Base-by-base conservation (phyloP, 495 filamentous ascomycete species). In the Hyaloscypha finlandica region DNA sequence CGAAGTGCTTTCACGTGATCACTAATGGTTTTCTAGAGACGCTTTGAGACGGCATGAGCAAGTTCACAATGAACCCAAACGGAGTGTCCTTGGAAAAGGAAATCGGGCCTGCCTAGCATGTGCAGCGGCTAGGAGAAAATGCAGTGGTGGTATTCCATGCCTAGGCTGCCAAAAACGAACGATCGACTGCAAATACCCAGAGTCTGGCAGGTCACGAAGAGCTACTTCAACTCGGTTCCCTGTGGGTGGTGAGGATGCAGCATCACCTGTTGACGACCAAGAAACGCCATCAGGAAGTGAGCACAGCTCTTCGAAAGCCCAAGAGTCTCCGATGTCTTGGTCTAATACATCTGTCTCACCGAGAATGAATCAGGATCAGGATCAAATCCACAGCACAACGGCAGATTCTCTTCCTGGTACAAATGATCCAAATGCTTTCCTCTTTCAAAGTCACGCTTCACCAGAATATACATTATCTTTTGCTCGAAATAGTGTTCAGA, bases 31-130 rank as follows among this genome's bases (percentile, higher is more conserved):
- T 30, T 16, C n/a, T 33, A 70, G 68, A 64, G 85, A 88, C 66
- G 85, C 85, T 19, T 78, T 88, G 25, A 78, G 83, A 70, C 83
- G 85, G 16, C 85, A 88, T 70, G 81, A 84, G 65, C 66, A 83
- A 53, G 83, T 81, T 68, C 84, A 86, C 66, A 76, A 80, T 77
- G 74, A 78, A 66, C 61, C 75, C 42, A 74, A 76, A 73, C 77
- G 70, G 80, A 77, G 68, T 75, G 74, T 56, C 74, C 76, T 37
- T 79, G 77, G 68, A 68, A 80, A 31, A 75, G 79, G 84, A 68
- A 80, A 79, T 54, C 75, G 84, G 65, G 86, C 86, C 8, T 88
- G 86, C 61, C 79, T 76, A 56, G 77, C 82, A 68, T 89, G 86
- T 64, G 84, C 85, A 11, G 79, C 77, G 20, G 83, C 82, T 22